Conservation (phyloP, 2,329 filamentous ascomycete species). For the Botryotinia globosa region DNA sequence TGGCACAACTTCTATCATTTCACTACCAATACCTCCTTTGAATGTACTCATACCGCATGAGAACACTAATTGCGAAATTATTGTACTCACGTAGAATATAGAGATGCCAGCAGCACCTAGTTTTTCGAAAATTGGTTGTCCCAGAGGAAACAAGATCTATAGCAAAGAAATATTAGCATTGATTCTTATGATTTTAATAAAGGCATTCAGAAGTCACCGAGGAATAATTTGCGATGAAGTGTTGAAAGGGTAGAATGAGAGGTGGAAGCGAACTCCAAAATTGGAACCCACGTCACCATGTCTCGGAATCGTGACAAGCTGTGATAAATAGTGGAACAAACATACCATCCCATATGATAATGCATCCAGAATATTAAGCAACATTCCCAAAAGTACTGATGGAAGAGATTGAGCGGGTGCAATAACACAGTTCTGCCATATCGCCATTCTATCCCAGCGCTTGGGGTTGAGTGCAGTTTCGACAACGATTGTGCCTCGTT, state of each 20-base stretch:
- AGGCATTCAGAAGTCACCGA: neutral
- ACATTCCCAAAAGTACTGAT: slow-evolving; percentile 80
- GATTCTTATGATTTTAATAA: neutral
- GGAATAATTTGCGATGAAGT: neutral
- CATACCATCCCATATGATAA: slow-evolving; percentile 73
- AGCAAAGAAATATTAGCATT: slow-evolving; percentile 52
- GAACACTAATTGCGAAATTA: slow-evolving; percentile 87
- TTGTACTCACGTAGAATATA: slow-evolving; percentile 98
- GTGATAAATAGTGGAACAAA: slow-evolving; percentile 15
- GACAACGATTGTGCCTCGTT: slow-evolving; percentile 28
- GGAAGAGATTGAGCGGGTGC: slow-evolving; percentile 72
- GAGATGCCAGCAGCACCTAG: slow-evolving; percentile 93
- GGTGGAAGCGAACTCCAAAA: neutral
- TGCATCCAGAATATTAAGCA: slow-evolving; percentile 92
- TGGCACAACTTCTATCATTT: slow-evolving; percentile 97
- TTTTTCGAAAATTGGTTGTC: slow-evolving; percentile 77
- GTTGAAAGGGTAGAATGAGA: neutral
- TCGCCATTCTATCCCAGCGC: slow-evolving; percentile 64
- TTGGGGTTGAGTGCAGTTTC: slow-evolving; percentile 56
- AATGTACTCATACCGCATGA: slow-evolving; percentile 84
- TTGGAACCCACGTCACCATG: neutral
- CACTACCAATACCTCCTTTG: slow-evolving; percentile 86
- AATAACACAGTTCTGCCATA: slow-evolving; percentile 64
- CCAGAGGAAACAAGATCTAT: slow-evolving; percentile 84
- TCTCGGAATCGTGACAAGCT: neutral